These are phyloP conservation scores for Apophysomyces variabilis DNA, from an alignment of 371 early-diverging fungal species.

Conservation along the genomic window DNA sequence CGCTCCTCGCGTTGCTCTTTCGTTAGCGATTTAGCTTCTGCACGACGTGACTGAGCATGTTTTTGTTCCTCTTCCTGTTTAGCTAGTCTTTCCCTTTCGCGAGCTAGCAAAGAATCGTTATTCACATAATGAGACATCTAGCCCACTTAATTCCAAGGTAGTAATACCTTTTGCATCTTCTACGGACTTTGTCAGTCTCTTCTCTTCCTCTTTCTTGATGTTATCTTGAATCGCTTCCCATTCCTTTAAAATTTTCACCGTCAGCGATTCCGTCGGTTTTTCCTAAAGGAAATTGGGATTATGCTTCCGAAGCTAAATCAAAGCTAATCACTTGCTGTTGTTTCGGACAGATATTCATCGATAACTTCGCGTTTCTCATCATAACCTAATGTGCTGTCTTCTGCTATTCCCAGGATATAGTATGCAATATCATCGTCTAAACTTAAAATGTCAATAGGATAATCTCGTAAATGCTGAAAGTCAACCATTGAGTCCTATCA, in stretches of 20 bases:
- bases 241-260: constrained; percentile 37
- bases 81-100: constrained; percentile 30
- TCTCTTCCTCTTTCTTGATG: constrained; percentile 37
- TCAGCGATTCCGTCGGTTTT: constrained; percentile 38
- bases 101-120: constrained; percentile 17
- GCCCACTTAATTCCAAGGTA: no score
- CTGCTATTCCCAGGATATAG: constrained; percentile 60
- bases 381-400: constrained; percentile 58
- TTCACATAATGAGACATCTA: not conserved
- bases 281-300: constrained; percentile 29
- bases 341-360: constrained; percentile 56
- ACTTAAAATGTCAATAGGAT: not conserved
- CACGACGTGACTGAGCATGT: constrained; percentile 21
- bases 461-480: not conserved
- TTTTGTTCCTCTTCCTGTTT: constrained; percentile 30
- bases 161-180: constrained; percentile 48
- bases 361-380: constrained; percentile 63
- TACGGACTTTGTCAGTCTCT: constrained; percentile 40
- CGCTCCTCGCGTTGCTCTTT: constrained; percentile 60
- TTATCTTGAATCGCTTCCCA: constrained; percentile 44
- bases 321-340: constrained; percentile 35
- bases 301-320: not conserved
- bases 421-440: constrained; percentile 55
- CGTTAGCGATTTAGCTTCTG: constrained; percentile 36
- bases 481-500: constrained; percentile 33